A percentile compares a stretch with the other conserved stretches of the same genome.
Conservation (phyloP, 2,329 filamentous ascomycete species). For the Sarocladium kiliense region DNA sequence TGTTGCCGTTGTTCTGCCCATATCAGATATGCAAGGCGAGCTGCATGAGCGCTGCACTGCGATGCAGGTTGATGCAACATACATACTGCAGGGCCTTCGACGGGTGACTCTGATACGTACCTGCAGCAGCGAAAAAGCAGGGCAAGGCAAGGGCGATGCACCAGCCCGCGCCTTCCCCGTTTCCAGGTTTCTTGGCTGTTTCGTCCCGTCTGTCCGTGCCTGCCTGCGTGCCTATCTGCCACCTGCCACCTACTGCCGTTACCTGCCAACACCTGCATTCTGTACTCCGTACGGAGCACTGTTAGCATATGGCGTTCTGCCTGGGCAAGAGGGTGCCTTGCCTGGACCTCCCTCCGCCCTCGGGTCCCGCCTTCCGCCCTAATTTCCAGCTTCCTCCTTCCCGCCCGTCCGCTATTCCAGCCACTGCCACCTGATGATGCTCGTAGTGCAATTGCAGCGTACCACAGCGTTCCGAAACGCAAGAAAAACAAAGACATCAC, state of each 20-base stretch:
- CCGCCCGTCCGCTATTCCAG: constrained; percentile 5
- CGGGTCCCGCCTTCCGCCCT: constrained; percentile 6
- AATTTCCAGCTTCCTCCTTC: constrained; percentile 7
- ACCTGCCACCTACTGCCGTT: neutral
- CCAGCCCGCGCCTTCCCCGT: neutral
- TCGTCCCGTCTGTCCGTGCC: neutral
- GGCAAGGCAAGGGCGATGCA: neutral
- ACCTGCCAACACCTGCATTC: neutral
- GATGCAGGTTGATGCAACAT: constrained; percentile 1
- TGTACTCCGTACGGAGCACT: too few relatives aligned
- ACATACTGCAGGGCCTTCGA: neutral
- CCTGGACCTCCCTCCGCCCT: neutral
- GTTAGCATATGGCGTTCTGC: too few relatives aligned
- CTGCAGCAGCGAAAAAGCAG: neutral
- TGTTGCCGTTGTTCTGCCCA: neutral
- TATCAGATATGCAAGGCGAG: neutral
- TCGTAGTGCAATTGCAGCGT: too few relatives aligned
- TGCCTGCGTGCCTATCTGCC: neutral
- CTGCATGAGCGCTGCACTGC: neutral
- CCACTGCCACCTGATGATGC: neutral
- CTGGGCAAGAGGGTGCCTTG: neutral
- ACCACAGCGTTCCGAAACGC: neutral
- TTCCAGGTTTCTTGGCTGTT: constrained; percentile 2
- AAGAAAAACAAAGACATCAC: neutral
- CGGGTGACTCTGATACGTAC: neutral